Evolutionary conservation across 2,329 filamentous ascomycete species (phyloP).

Genomic region (Hypocrella siamensis): DNA sequence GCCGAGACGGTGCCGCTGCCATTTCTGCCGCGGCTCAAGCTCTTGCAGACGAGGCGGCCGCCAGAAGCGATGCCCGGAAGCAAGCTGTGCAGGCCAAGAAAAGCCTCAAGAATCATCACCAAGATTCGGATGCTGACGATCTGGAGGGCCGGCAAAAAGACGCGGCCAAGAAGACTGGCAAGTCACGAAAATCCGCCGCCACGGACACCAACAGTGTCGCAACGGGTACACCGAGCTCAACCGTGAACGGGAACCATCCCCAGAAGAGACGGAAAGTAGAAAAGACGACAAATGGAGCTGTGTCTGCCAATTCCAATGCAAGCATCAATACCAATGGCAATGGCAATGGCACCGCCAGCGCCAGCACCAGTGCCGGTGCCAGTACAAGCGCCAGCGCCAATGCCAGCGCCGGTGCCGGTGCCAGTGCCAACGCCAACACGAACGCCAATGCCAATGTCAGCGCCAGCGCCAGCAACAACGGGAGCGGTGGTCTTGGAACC

Average conservation of each 20-base stretch:
- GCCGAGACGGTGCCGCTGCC: slow-evolving; percentile 62
- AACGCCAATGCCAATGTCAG: background rate
- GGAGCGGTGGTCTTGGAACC: background rate
- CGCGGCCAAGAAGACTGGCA: slow-evolving; percentile 46
- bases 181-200: slow-evolving; percentile 47
- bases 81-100: slow-evolving; percentile 68
- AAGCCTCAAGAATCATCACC: slow-evolving; percentile 50
- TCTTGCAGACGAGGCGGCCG: slow-evolving; percentile 69
- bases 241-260: slow-evolving; percentile 37
- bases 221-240: slow-evolving; percentile 47
- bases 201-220: slow-evolving; percentile 38
- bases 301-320: no score
- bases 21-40: slow-evolving; percentile 64
- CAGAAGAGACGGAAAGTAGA: slow-evolving; percentile 73
- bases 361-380: no score
- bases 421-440: background rate
- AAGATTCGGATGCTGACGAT: slow-evolving; percentile 72
- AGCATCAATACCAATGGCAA: no score
- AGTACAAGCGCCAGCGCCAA: background rate
- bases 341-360: no score
- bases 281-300: slow-evolving; percentile 34
- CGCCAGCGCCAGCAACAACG: background rate
- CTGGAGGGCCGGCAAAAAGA: slow-evolving; percentile 34
- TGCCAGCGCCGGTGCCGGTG: background rate
- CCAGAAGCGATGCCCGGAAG: slow-evolving; percentile 70